A percentile compares a stretch with the other conserved stretches of the same genome.
phyloP scores from a whole-genome alignment of 148 eudicot genomes.

The Talinum fruticosum region DNA sequence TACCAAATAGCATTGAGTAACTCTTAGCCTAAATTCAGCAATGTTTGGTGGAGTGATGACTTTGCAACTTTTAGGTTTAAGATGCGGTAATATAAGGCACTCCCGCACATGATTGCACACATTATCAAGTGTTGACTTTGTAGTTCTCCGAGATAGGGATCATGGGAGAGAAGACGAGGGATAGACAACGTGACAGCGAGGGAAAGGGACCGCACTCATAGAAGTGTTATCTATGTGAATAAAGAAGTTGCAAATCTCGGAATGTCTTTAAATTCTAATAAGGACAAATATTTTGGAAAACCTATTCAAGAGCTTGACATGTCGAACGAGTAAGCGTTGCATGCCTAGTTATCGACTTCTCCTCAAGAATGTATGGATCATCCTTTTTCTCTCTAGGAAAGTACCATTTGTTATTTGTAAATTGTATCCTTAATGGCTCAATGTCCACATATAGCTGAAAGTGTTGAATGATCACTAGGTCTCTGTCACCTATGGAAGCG shows the following conservation, averaged over 20 bases:
- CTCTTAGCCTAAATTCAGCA: too few relatives aligned
- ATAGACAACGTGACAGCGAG: slow-evolving; percentile 46
- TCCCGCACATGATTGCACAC: not conserved
- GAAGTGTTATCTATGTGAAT: slow-evolving; percentile 33
- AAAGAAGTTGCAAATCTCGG: slow-evolving; percentile 57
- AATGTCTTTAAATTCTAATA: slow-evolving; percentile 46
- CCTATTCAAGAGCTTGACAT: slow-evolving; percentile 97
- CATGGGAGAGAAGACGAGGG: slow-evolving; percentile 49
- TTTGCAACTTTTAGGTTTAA: too few relatives aligned
- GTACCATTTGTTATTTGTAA: not conserved
- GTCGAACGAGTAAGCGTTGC: slow-evolving; percentile 78
- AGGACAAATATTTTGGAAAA: slow-evolving; percentile 40
- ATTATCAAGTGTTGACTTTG: not conserved
- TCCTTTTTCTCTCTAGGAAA: not conserved
- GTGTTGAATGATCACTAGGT: slow-evolving; percentile 97
- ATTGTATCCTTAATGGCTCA: slow-evolving; percentile 4
- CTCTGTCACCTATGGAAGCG: slow-evolving; percentile 98
- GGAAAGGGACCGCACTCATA: slow-evolving; percentile 64
- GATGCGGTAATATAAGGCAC: too few relatives aligned
- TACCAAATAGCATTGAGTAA: too few relatives aligned
- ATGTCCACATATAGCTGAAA: slow-evolving; percentile 46
- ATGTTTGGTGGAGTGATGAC: too few relatives aligned
- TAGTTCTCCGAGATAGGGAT: slow-evolving; percentile 41
- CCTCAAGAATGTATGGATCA: slow-evolving; percentile 70
- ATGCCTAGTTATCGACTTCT: slow-evolving; percentile 96